A percentile compares a stretch with the other conserved stretches of the same genome.
Conservation (phyloP, 2,329 filamentous ascomycete species). For the Aspergillus transmontanensis region DNA sequence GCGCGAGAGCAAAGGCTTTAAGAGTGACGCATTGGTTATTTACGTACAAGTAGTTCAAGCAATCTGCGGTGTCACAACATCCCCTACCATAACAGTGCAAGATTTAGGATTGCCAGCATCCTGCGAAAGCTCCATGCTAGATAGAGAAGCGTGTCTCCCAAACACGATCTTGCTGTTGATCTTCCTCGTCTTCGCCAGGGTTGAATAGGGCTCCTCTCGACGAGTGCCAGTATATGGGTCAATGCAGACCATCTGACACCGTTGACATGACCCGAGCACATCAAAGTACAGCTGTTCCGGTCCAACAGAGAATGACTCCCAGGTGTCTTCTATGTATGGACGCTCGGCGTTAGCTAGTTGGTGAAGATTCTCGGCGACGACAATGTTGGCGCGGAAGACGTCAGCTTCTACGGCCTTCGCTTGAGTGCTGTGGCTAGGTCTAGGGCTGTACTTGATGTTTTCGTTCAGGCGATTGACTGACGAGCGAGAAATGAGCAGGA, state of each 20-base stretch:
- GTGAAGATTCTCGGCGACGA: slow-evolving; percentile 62
- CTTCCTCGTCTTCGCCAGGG: slow-evolving; percentile 81
- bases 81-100: slow-evolving; percentile 43
- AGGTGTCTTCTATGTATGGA: slow-evolving; percentile 79
- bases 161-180: slow-evolving; percentile 86
- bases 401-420: slow-evolving; percentile 64
- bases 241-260: slow-evolving; percentile 96
- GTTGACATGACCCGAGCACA: slow-evolving; percentile 78
- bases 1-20: neutral
- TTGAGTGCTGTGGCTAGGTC: slow-evolving; percentile 35
- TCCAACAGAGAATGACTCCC: slow-evolving; percentile 70
- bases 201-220: slow-evolving; percentile 83
- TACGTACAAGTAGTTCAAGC: neutral
- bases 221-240: slow-evolving; percentile 79
- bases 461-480: slow-evolving; percentile 79
- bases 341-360: slow-evolving; percentile 49
- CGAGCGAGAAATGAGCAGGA: slow-evolving; percentile 77
- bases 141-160: slow-evolving; percentile 69
- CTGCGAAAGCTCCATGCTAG: slow-evolving; percentile 27
- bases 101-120: slow-evolving; percentile 17
- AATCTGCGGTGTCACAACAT: slow-evolving; percentile 37
- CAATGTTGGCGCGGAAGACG: slow-evolving; percentile 86
- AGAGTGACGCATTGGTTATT: neutral
- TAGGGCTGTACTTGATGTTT: slow-evolving; percentile 61
- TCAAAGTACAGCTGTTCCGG: slow-evolving; percentile 41